Evolutionary conservation across 306 rosid genomes (phyloP).

Genomic region (Cucurbita maxima): DNA sequence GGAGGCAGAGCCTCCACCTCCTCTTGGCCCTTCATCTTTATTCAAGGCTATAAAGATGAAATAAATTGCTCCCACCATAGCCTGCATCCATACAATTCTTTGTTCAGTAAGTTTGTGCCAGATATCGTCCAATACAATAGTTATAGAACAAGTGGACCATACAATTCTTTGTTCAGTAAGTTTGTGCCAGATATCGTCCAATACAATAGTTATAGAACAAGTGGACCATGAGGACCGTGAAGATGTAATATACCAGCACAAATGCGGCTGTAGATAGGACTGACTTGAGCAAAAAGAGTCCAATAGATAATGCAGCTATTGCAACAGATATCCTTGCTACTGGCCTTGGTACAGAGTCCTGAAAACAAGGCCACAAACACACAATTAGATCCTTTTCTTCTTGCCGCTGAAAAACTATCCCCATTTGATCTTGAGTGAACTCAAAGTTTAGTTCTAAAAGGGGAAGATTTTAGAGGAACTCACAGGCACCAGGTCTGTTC

Average conservation of each 20-base stretch:
- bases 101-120: neutral
- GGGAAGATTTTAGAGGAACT: constrained; percentile 1
- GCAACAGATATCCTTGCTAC: constrained; percentile 45
- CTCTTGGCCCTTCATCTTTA: constrained; percentile 53
- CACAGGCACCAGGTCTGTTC: constrained; percentile 39
- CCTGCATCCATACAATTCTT: constrained; percentile 29
- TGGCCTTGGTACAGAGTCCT: constrained; percentile 41
- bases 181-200: neutral
- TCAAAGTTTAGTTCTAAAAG: neutral
- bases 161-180: neutral
- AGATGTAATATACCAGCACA: constrained; percentile 32
- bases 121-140: neutral
- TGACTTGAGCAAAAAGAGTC: constrained; percentile 48
- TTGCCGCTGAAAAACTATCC: neutral
- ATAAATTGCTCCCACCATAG: constrained; percentile 70
- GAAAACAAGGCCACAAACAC: neutral
- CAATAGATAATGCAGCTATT: constrained; percentile 27
- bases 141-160: neutral
- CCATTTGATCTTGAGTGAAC: neutral
- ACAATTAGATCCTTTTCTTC: neutral
- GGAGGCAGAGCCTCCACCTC: constrained; percentile 11
- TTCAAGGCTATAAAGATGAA: constrained; percentile 70
- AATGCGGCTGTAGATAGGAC: constrained; percentile 44
- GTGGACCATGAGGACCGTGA: neutral
- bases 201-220: neutral